Base-by-base conservation (phyloP, 1,284 basidiomycete species). In the Ceratorhiza oryzae-sativae region DNA sequence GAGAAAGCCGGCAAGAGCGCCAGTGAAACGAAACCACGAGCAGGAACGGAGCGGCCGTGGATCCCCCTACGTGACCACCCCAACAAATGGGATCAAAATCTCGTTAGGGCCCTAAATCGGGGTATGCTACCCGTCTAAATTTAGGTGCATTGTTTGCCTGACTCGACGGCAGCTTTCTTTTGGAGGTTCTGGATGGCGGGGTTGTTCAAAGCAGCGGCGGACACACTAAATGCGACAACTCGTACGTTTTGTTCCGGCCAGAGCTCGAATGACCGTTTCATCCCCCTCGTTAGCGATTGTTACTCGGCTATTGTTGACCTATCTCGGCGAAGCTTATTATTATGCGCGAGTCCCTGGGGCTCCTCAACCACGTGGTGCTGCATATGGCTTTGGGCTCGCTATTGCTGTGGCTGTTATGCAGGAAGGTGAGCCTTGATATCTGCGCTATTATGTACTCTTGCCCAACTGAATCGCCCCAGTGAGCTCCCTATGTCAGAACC, bases 251-350 rank as follows among this genome's bases (percentile, higher is more conserved):
- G 13, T 30, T 12, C n/a, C 8, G 5, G 15, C 13, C 9, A 8
- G 23, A 25, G 30, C 30, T 34, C 27, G 51, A 10, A 18, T 30
- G 6, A 45, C 42, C n/a, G 39, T 48, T 48, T 30, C 27, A 42
- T 27, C 5, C 18, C 27, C 12, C 9, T 30, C 10, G n/a, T n/a
- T 32, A 72, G 71, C 65, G 34, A 56, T 68, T 41, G 65, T 68
- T n/a, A 68, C 65, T 27, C 51, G 65, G 23, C 41, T 72, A 9
- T 62, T 72, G 18, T 42, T 72, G 32, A 58, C 62, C 25, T 72
- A 72, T 39, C 62, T 72, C 34, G 65, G 55, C 13, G 48, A 65
- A 20, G 71, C 71, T 30, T 72, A 72, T 51, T 67, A 60, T 36
- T 67, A 55, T 27, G 62, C 62, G 3, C 53, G 51, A 20, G 62